A percentile compares a stretch with the other conserved stretches of the same genome.
phyloP scores from a whole-genome alignment of 306 rosid species.

The Cyclanthera cordifolia region DNA sequence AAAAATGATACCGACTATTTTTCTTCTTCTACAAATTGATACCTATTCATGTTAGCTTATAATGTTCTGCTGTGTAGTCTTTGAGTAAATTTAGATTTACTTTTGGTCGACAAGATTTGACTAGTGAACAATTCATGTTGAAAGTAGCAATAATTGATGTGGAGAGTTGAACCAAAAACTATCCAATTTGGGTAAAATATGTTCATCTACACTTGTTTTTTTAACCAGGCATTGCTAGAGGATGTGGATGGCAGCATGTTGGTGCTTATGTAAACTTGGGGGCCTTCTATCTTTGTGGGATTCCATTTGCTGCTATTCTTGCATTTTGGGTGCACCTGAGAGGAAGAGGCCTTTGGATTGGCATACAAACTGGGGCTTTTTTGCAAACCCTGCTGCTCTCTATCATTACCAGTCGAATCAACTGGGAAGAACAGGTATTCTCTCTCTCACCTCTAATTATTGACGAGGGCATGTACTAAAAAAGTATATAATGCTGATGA shows the following conservation, averaged over 20 bases:
- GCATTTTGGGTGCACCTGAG: conserved; percentile 32
- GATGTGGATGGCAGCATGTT: conserved; percentile 68
- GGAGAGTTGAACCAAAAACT: background rate
- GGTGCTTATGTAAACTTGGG: conserved; percentile 63
- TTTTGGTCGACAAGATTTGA: no score
- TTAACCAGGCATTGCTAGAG: conserved; percentile 52
- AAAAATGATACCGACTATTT: background rate
- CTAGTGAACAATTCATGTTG: no score
- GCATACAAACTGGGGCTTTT: conserved; percentile 41
- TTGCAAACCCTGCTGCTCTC: conserved; percentile 35
- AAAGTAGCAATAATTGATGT: no score
- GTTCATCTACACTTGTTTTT: background rate
- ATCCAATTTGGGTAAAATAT: background rate
- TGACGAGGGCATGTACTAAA: background rate
- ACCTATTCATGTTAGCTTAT: no score
- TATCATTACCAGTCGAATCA: conserved; percentile 34
- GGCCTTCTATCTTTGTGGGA: conserved; percentile 59
- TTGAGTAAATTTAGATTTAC: no score
- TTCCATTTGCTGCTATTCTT: conserved; percentile 45
- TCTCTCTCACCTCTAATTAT: background rate
- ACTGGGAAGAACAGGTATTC: conserved; percentile 51
- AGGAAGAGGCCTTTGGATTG: conserved; percentile 72
- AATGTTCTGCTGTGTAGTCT: no score
- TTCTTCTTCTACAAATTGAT: no score
- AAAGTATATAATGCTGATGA: no score